These are phyloP conservation scores for Acrasis kona DNA, from an alignment of 78 protist genomes.

Conservation along the genomic window DNA sequence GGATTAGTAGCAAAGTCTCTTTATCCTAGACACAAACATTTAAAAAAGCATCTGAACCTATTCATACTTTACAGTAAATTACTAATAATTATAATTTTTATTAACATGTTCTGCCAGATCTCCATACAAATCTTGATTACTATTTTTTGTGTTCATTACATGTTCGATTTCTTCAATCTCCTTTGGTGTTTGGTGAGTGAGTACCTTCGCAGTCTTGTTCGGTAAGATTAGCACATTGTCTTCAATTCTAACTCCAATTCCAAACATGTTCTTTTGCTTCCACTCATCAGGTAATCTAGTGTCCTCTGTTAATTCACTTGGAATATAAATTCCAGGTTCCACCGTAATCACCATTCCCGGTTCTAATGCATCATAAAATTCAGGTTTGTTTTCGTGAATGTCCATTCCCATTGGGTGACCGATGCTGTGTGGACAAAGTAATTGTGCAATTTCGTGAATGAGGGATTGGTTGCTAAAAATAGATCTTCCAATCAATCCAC, in stretches of 20 bases:
- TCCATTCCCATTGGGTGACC: conserved; percentile 18
- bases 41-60: too few species aligned
- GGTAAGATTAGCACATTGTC: conserved; percentile 6
- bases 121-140: too few species aligned
- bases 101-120: too few species aligned
- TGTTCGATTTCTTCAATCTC: conserved; percentile 69
- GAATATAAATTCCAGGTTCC: conserved; percentile 24
- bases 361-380: background rate
- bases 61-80: too few species aligned
- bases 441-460: too few species aligned
- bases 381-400: conserved; percentile 13
- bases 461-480: too few species aligned
- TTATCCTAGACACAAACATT: too few species aligned
- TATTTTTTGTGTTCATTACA: too few species aligned
- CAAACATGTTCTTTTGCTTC: too few species aligned
- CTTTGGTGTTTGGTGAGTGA: conserved; percentile 28
- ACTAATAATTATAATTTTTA: too few species aligned
- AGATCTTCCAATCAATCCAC: conserved; percentile 44
- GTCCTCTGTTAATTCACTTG: background rate
- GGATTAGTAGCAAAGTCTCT: too few species aligned
- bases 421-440: conserved; percentile 42
- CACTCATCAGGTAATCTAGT: background rate
- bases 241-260: conserved; percentile 17
- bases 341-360: conserved; percentile 8
- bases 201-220: conserved; percentile 43